Conservation (phyloP, 2,329 filamentous ascomycete genomes). For the Curvularia sp. region DNA sequence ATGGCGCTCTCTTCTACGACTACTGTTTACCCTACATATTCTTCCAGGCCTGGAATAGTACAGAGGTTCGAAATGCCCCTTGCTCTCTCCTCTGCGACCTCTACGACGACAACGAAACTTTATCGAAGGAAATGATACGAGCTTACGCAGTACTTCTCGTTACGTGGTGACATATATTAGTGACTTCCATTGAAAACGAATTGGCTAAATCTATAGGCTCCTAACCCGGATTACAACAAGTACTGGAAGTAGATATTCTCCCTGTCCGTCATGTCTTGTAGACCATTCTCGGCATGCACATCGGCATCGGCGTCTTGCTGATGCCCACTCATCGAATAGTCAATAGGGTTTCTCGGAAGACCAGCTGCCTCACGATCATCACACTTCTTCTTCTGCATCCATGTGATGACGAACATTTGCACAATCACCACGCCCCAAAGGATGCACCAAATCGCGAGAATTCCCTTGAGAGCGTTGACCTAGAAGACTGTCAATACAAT, state of each 20-base stretch:
- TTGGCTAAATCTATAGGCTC: not conserved
- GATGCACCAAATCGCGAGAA: conserved; percentile 33
- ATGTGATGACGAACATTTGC: conserved; percentile 25
- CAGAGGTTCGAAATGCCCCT: too few relatives aligned
- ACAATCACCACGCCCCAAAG: conserved; percentile 27
- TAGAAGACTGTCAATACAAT: conserved; percentile 8
- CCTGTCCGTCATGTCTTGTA: conserved; percentile 34
- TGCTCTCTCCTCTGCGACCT: too few relatives aligned
- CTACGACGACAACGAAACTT: too few relatives aligned
- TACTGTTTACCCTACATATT: too few relatives aligned
- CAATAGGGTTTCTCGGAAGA: conserved; percentile 26
- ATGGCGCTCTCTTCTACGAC: too few relatives aligned
- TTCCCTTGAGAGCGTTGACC: conserved; percentile 33
- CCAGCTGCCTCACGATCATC: conserved; percentile 32
- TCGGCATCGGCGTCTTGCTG: conserved; percentile 29
- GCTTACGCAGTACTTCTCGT: too few relatives aligned
- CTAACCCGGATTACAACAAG: conserved; percentile 11
- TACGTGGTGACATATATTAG: too few relatives aligned
- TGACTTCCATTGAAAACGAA: not conserved
- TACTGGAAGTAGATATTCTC: conserved; percentile 35
- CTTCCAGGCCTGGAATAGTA: too few relatives aligned
- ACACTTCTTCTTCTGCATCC: conserved; percentile 33
- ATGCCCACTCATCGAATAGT: conserved; percentile 28
- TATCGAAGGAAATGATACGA: too few relatives aligned
- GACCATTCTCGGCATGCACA: conserved; percentile 31